Evolutionary conservation across 371 early-diverging fungal species (phyloP), one percentile per base, ranked within the genome.

Genomic region (Circinella umbellata): DNA sequence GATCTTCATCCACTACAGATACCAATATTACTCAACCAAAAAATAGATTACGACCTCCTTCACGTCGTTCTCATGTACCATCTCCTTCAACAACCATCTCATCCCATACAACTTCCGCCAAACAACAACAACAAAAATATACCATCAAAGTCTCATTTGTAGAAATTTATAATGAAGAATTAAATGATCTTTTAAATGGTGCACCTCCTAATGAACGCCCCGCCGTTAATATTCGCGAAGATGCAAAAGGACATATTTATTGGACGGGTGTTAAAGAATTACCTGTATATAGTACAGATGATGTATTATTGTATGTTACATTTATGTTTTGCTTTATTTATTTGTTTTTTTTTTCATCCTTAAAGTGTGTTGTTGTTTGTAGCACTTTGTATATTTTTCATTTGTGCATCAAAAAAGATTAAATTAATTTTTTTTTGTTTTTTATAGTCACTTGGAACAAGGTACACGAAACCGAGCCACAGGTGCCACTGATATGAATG

Each of bases 141-240:
- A 78, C 84, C 18, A 82, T 90, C 51, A 84, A 78, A 57, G 85
- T 88, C 3, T 87, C 92, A 34, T 97, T 93, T 84, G 80, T 98
- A 8, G 99, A 99, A 77, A 89, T 99, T 46, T 99, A 99, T 80
- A 99, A 99, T 77, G 99, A 99, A 81, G 95, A 96, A 55, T 78
- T 97, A 37, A 90, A 90, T 27, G 96, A 97, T 85, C 85, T 98
- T 61, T 77, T 96, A 27, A 83, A 85, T 64, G 74, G 72, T 20
- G 86, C 85, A 27, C 89, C 88, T 39, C 79, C 81, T 34, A 60
- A 62, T 11, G 85, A 82, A 57, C 81, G 91, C 46, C 91, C 90
- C 5, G 89, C 90, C 0, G 84, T 96, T 1, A 89, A 90, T 3
- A 95, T 97, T 69, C 82, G 99, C 64, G 96, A 99, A 77, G 99